A percentile compares a stretch with the other conserved stretches of the same genome.
These are phyloP conservation scores for Colletotrichum coccodes DNA, from an alignment of 2,329 filamentous ascomycete species.

Conservation along the genomic window DNA sequence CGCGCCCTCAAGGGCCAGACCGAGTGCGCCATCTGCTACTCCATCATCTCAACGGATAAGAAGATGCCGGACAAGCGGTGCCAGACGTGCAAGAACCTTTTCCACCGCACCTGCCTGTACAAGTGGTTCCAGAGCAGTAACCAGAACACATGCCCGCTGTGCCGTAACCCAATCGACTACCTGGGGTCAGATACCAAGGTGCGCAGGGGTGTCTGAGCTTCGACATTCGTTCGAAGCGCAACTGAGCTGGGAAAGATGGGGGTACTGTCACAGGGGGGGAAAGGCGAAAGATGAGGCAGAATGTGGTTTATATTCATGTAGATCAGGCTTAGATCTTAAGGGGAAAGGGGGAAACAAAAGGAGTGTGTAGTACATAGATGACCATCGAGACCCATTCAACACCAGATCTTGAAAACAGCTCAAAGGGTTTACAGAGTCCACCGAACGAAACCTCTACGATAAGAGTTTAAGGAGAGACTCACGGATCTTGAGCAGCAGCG, in stretches of 20 bases:
- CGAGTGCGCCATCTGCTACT: conserved; percentile 98
- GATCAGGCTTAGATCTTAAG: not conserved
- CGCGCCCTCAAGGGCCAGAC: conserved; percentile 88
- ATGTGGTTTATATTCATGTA: not conserved
- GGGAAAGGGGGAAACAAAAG: not conserved
- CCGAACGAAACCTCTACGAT: not conserved
- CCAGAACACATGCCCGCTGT: conserved; percentile 91
- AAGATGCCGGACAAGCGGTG: conserved; percentile 93
- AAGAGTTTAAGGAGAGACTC: not conserved
- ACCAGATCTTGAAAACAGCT: not conserved
- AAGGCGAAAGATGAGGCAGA: not conserved
- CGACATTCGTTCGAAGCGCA: no score
- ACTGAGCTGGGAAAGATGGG: no score
- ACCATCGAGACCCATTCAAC: not conserved
- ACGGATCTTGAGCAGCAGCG: not conserved
- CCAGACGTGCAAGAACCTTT: conserved; percentile 91
- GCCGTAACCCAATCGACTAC: conserved; percentile 85
- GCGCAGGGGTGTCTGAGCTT: conserved; percentile 24
- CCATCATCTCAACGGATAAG: conserved; percentile 88
- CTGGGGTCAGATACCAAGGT: conserved; percentile 50
- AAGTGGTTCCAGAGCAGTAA: conserved; percentile 98
- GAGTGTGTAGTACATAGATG: not conserved
- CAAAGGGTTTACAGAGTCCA: not conserved
- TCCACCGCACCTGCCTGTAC: conserved; percentile 90
- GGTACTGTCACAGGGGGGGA: no score